Evolutionary conservation across 495 filamentous ascomycete genomes (phyloP).

Genomic region (Talaromyces thailandensis): DNA sequence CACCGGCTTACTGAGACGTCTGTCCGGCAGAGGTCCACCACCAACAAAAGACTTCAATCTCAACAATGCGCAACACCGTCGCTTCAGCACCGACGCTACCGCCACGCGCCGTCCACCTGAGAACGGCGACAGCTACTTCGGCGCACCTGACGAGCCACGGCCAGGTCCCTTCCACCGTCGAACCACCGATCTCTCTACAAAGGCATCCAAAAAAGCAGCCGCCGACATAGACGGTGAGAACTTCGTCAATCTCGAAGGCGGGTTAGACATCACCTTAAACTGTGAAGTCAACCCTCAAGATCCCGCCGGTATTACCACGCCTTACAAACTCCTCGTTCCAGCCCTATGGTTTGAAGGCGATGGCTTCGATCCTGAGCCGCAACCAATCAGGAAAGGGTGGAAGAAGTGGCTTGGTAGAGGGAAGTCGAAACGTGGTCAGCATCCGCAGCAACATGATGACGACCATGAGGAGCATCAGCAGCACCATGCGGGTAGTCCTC

Average conservation of each 20-base stretch:
- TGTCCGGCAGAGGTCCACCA: constrained; percentile 33
- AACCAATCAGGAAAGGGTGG: constrained; percentile 33
- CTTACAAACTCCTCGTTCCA: constrained; percentile 82
- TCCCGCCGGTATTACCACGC: constrained; percentile 78
- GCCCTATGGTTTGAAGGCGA: constrained; percentile 48
- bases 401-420: constrained; percentile 28
- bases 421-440: constrained; percentile 10
- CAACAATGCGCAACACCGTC: constrained; percentile 13
- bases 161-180: constrained; percentile 58
- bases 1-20: constrained; percentile 47
- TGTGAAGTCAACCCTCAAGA: constrained; percentile 79
- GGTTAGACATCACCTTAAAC: constrained; percentile 76
- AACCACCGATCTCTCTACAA: constrained; percentile 53
- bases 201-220: constrained; percentile 44
- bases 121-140: constrained; percentile 32
- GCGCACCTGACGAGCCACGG: constrained; percentile 17
- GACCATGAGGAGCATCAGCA: constrained; percentile 18
- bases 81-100: constrained; percentile 31
- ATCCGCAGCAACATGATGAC: constrained; percentile 11
- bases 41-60: constrained; percentile 36
- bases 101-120: constrained; percentile 16
- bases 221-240: constrained; percentile 31
- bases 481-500: constrained; percentile 13
- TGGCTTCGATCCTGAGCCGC: constrained; percentile 32
- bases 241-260: constrained; percentile 60